Evolutionary conservation across 352 stramenopile species (phyloP).

Genomic region (Globisporangium apiculatum): DNA sequence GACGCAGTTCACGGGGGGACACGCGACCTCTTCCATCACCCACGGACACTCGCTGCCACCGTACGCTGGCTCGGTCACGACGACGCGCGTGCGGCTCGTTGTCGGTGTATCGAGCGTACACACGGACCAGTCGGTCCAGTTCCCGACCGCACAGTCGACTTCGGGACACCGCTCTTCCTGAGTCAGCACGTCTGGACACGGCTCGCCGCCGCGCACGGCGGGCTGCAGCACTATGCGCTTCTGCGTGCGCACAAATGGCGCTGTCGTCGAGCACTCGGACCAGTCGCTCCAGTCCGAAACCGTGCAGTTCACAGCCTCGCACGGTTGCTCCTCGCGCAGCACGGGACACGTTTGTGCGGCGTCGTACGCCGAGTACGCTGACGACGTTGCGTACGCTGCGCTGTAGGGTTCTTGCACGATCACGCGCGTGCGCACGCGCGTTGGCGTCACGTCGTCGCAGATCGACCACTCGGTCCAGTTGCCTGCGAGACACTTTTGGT

Average conservation of each 20-base stretch:
- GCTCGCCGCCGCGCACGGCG: slow-evolving; percentile 24
- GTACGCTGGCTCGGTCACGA: slow-evolving; percentile 17
- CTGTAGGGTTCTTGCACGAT: slow-evolving; percentile 22
- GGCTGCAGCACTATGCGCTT: slow-evolving; percentile 30
- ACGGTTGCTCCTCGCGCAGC: slow-evolving; percentile 31
- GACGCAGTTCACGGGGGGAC: slow-evolving; percentile 38
- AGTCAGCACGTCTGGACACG: slow-evolving; percentile 27
- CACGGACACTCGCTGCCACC: slow-evolving; percentile 28
- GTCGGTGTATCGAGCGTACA: slow-evolving; percentile 24
- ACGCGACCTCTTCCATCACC: slow-evolving; percentile 20
- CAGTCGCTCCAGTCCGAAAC: slow-evolving; percentile 45
- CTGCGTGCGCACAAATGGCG: slow-evolving; percentile 30
- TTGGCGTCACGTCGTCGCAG: slow-evolving; percentile 22
- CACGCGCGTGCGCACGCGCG: slow-evolving; percentile 32
- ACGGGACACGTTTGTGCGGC: slow-evolving; percentile 19
- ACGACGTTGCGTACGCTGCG: not conserved
- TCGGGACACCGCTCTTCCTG: slow-evolving; percentile 28
- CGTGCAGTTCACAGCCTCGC: slow-evolving; percentile 38
- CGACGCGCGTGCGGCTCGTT: slow-evolving; percentile 18
- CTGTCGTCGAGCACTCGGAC: slow-evolving; percentile 26
- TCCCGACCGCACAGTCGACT: slow-evolving; percentile 27
- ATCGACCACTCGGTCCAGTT: slow-evolving; percentile 45
- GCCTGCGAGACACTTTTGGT: slow-evolving; percentile 37
- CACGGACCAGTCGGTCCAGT: slow-evolving; percentile 29
- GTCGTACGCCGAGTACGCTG: slow-evolving; percentile 1